Evolutionary conservation across 2,329 filamentous ascomycete genomes (phyloP), one percentile per base, ranked within the genome.

Genomic region (Aspergillus spinulosporus): DNA sequence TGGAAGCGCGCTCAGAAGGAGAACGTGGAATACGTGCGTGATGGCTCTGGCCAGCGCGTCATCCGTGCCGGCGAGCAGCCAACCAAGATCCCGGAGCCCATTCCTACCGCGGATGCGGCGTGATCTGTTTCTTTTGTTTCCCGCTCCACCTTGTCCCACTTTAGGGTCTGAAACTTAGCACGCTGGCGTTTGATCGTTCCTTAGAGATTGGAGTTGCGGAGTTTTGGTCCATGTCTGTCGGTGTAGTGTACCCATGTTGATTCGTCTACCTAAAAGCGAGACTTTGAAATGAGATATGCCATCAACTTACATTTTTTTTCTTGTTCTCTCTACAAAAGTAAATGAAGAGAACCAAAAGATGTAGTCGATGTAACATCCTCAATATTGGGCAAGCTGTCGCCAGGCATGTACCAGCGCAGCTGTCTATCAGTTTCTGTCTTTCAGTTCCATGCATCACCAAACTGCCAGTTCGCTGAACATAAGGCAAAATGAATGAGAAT

Each of bases 1-100:
- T 95, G 90, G 90, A 94, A 94, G 84, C 87, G 89, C 43, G 85
- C 88, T 55, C 88, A 92, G 74, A 84, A 86, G 66, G 89, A 92
- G 77, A 90, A 89, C 66, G 82, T 89, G 56, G 85, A 87, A 57
- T 87, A 88, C 64, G 84, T 90, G 73, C 92, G 90, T 72, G 92
- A 96, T 72, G 88, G 86, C 12, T 80, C 85, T 52, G 92, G 92
- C 49, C 84, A 90, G 74, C 87, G 89, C 62, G 92, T 97, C 65
- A 84, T 95, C 68, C 88, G 92, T 62, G 92, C 92, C 63, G 92
- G 92, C 52, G 81, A 85, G 67, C 92, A 97, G 78, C 84, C 90
- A 58, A 97, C 92, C 65, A 91, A 90, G 76, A 84, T 95, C 50
- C 78, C 86, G 15, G 86, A 91, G 73, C 91, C 92, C 44, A 84